phyloP scores from a whole-genome alignment of 495 filamentous ascomycete genomes.

The Aspergillus olivimuriae region DNA sequence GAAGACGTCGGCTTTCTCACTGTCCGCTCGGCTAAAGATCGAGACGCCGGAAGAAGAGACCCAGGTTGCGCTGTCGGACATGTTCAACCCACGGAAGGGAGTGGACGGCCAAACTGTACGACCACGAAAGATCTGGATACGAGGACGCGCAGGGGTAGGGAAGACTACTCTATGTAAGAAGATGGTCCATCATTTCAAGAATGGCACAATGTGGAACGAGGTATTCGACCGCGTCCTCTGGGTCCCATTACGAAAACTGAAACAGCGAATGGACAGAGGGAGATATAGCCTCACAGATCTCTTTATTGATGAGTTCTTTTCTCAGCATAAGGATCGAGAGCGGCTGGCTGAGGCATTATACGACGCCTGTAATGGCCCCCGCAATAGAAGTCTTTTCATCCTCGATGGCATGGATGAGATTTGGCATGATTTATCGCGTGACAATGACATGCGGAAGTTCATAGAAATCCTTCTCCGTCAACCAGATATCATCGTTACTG shows the following conservation, averaged over 20 bases:
- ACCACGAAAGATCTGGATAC: slow-evolving; percentile 31
- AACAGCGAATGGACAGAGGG: no score
- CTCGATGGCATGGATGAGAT: no score
- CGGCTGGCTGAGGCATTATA: no score
- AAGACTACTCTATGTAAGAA: slow-evolving; percentile 45
- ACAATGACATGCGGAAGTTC: no score
- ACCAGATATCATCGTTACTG: neutral
- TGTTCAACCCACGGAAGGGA: neutral
- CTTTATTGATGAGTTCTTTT: slow-evolving; percentile 10
- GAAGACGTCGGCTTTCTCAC: no score
- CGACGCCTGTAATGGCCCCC: no score
- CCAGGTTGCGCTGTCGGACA: neutral
- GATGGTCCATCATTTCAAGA: slow-evolving; percentile 19
- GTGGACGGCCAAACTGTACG: neutral
- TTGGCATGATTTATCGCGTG: no score
- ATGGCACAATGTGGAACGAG: slow-evolving; percentile 13
- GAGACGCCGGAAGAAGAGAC: no score
- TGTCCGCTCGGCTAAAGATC: no score
- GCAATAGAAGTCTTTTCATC: no score
- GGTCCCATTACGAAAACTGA: slow-evolving; percentile 28
- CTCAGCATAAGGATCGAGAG: no score
- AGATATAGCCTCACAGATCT: slow-evolving; percentile 18
- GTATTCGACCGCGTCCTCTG: slow-evolving; percentile 32
- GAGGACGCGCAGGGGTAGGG: slow-evolving; percentile 35
- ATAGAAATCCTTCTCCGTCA: no score